A percentile compares a stretch with the other conserved stretches of the same genome.
These are phyloP conservation scores for Lyophyllum atratum DNA, from an alignment of 768 basidiomycete genomes.

Conservation along the genomic window DNA sequence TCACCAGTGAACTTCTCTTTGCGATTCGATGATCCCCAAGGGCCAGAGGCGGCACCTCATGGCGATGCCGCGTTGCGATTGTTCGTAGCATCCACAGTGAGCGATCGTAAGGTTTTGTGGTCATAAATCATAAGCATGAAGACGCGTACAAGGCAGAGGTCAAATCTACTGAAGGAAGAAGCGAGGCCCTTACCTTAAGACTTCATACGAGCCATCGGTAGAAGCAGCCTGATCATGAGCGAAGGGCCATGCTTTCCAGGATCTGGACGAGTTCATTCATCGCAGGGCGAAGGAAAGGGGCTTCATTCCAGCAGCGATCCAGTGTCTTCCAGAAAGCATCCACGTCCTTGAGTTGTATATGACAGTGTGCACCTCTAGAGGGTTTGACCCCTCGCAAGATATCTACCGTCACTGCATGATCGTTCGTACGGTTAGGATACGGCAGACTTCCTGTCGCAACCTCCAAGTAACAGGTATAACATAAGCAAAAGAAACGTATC, in stretches of 20 bases:
- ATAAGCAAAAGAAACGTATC: not conserved
- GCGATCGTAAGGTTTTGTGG: too few relatives aligned
- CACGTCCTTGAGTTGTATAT: slow-evolving; percentile 30
- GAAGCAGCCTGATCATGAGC: not conserved
- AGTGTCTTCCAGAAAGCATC: slow-evolving; percentile 45
- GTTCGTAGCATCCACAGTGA: too few relatives aligned
- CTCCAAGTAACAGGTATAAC: slow-evolving; percentile 24
- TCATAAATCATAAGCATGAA: too few relatives aligned
- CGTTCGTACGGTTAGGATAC: slow-evolving; percentile 54
- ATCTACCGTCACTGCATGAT: slow-evolving; percentile 57
- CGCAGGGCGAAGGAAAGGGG: slow-evolving; percentile 37
- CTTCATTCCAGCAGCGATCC: slow-evolving; percentile 46
- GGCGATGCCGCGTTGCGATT: too few relatives aligned
- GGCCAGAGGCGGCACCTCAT: too few relatives aligned
- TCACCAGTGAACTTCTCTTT: too few relatives aligned
- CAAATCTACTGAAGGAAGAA: not conserved
- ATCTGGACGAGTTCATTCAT: slow-evolving; percentile 41
- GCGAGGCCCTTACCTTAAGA: not conserved
- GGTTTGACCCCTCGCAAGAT: slow-evolving; percentile 55
- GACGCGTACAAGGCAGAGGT: too few relatives aligned
- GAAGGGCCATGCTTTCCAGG: slow-evolving; percentile 27
- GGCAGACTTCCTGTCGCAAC: slow-evolving; percentile 53
- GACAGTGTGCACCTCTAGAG: slow-evolving; percentile 30
- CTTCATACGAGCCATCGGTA: not conserved
- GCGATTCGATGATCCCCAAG: too few relatives aligned